A percentile compares a stretch with the other conserved stretches of the same genome.
phyloP scores from a whole-genome alignment of 2,329 filamentous ascomycete species.

The Scedosporium boydii region DNA sequence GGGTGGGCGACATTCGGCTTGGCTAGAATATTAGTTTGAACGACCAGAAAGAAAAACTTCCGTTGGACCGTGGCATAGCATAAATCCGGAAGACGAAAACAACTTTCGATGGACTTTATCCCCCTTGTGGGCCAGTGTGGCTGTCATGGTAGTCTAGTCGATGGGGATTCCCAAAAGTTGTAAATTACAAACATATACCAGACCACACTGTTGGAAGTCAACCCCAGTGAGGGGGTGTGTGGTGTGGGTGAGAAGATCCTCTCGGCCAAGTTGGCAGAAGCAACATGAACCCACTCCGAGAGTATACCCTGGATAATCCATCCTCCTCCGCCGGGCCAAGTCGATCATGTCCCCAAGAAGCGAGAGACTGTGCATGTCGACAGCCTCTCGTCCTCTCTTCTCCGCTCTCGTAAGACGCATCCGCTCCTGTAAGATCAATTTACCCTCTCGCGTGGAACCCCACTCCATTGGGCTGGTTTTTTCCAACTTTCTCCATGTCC shows the following conservation, averaged over 20 bases:
- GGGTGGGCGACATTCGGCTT: not conserved
- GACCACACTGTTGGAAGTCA: not conserved
- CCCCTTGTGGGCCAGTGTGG: not conserved
- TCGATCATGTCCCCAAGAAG: not conserved
- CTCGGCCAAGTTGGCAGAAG: not conserved
- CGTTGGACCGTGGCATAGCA: not conserved
- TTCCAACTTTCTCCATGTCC: not conserved
- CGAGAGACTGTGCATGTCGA: too few relatives aligned
- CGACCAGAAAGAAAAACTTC: not conserved
- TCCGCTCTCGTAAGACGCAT: not conserved
- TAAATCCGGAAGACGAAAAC: not conserved
- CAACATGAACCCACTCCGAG: not conserved
- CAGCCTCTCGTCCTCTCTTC: not conserved
- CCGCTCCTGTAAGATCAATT: not conserved
- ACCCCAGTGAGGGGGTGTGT: not conserved
- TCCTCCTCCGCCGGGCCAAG: not conserved
- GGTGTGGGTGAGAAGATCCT: too few relatives aligned
- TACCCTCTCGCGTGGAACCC: not conserved
- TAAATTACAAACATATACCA: not conserved
- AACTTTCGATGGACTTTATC: not conserved
- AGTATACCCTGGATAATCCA: not conserved
- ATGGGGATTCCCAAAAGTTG: not conserved
- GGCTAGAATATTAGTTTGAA: not conserved
- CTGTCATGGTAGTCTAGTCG: not conserved
- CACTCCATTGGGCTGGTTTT: not conserved